Conservation (phyloP, 2,329 filamentous ascomycete genomes). For the Aspergillus tanneri region DNA sequence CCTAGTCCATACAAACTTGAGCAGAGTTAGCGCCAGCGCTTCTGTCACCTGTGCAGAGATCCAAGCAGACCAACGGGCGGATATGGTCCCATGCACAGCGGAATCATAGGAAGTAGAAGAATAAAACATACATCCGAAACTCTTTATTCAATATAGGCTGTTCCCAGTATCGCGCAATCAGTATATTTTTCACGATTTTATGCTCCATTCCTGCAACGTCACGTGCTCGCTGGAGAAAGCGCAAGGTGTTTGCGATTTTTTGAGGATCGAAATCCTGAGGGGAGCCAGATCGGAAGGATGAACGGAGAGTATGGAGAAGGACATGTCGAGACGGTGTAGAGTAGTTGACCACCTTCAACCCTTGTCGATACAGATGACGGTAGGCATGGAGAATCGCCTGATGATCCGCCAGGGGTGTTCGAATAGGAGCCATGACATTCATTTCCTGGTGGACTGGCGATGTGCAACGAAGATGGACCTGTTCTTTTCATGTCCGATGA, state of each 20-base stretch:
- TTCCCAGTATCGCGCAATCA: slow-evolving; percentile 47
- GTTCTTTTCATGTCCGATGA: background rate
- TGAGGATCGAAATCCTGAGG: slow-evolving; percentile 38
- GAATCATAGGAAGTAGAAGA: background rate
- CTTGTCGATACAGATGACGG: slow-evolving; percentile 55
- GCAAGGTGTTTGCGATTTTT: slow-evolving; percentile 46
- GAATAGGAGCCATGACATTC: slow-evolving; percentile 11
- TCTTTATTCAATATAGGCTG: slow-evolving; percentile 32
- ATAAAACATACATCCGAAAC: slow-evolving; percentile 31
- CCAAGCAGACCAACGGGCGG: too few species aligned
- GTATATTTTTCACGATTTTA: slow-evolving; percentile 48
- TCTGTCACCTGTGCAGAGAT: too few species aligned
- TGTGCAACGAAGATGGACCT: background rate
- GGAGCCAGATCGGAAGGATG: slow-evolving; percentile 42
- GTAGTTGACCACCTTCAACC: slow-evolving; percentile 57
- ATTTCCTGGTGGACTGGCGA: background rate
- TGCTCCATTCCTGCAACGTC: slow-evolving; percentile 45
- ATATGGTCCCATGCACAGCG: too few species aligned
- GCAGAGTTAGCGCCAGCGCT: slow-evolving; percentile 16
- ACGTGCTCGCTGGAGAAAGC: slow-evolving; percentile 46
- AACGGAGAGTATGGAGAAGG: slow-evolving; percentile 47
- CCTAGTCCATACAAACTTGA: slow-evolving; percentile 31
- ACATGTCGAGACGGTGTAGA: slow-evolving; percentile 58
- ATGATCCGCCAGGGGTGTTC: slow-evolving; percentile 18
- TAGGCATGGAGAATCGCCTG: slow-evolving; percentile 53